Evolutionary conservation across 192 early-diverging fungal genomes (phyloP).

Genomic region (Pilobolus umbonatus): DNA sequence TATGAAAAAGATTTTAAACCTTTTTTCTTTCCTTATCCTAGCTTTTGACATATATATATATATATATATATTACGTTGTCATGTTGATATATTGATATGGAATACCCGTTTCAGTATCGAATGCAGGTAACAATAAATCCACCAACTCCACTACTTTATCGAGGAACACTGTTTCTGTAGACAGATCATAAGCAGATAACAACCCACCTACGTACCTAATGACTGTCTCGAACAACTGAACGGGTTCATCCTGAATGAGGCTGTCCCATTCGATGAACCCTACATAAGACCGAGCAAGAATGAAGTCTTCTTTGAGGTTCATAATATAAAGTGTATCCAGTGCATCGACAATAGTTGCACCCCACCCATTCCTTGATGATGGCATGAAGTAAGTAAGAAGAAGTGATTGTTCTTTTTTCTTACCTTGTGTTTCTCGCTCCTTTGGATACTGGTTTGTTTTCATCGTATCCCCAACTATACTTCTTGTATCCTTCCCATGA

Average conservation of each 20-base stretch:
- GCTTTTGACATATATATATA: background rate
- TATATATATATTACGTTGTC: conserved; percentile 18
- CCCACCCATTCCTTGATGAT: conserved; percentile 48
- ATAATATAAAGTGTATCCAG: conserved; percentile 87
- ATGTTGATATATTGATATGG: conserved; percentile 62
- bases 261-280: conserved; percentile 52
- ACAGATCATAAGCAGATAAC: conserved; percentile 80
- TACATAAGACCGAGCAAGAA: conserved; percentile 64
- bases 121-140: conserved; percentile 64
- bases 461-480: conserved; percentile 80
- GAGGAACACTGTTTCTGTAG: conserved; percentile 61
- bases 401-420: background rate
- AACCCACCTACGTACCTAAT: conserved; percentile 82
- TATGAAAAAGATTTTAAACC: conserved; percentile 6
- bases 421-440: conserved; percentile 29
- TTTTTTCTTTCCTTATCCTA: background rate
- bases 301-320: conserved; percentile 76
- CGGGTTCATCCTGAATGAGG: conserved; percentile 24
- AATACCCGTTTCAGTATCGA: conserved; percentile 69
- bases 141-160: conserved; percentile 68
- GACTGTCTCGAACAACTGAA: conserved; percentile 80
- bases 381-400: conserved; percentile 2
- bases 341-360: conserved; percentile 77
- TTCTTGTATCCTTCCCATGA: conserved; percentile 76
- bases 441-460: conserved; percentile 43